Percentiles rank a stretch among this genome's conserved stretches.
Conservation (phyloP, 352 stramenopile species). For the Pythium rishiriense region DNA sequence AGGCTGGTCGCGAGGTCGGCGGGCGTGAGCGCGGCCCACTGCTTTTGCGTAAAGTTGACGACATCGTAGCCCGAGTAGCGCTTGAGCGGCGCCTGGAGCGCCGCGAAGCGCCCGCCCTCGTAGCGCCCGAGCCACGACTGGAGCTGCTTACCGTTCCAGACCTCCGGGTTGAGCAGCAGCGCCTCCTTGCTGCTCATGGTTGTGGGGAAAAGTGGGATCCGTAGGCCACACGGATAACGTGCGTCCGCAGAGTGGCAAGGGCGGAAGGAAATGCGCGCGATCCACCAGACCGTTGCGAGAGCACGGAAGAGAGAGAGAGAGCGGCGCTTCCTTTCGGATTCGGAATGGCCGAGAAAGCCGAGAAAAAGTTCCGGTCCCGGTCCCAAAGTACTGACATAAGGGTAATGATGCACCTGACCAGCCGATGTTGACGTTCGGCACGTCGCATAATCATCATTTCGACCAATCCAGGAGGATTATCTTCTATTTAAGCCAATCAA, state of each 20-base stretch:
- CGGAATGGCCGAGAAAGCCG: slow-evolving; percentile 17
- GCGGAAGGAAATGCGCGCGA: too few species aligned
- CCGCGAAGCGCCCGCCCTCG: slow-evolving; percentile 69
- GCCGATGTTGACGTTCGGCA: slow-evolving; percentile 15
- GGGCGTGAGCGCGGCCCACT: slow-evolving; percentile 62
- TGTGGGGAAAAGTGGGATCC: too few species aligned
- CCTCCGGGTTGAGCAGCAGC: slow-evolving; percentile 73
- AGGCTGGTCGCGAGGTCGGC: slow-evolving; percentile 71
- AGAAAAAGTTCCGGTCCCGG: background rate
- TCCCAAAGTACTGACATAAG: slow-evolving; percentile 16
- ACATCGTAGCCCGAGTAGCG: slow-evolving; percentile 66
- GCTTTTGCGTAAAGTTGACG: slow-evolving; percentile 59
- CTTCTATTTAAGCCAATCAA: too few species aligned
- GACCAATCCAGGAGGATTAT: slow-evolving; percentile 11
- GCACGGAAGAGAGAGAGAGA: background rate
- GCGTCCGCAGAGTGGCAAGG: too few species aligned
- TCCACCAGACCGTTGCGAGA: too few species aligned
- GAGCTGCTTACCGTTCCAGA: slow-evolving; percentile 80
- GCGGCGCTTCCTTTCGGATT: slow-evolving; percentile 9
- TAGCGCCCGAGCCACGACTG: slow-evolving; percentile 74
- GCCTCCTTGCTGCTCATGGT: slow-evolving; percentile 39
- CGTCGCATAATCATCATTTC: slow-evolving; percentile 25
- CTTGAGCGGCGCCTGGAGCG: slow-evolving; percentile 50
- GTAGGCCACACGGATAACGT: too few species aligned
- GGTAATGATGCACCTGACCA: background rate